Evolutionary conservation across 1,284 basidiomycete species (phyloP).

Genomic region (Rhodotorula sp.): DNA sequence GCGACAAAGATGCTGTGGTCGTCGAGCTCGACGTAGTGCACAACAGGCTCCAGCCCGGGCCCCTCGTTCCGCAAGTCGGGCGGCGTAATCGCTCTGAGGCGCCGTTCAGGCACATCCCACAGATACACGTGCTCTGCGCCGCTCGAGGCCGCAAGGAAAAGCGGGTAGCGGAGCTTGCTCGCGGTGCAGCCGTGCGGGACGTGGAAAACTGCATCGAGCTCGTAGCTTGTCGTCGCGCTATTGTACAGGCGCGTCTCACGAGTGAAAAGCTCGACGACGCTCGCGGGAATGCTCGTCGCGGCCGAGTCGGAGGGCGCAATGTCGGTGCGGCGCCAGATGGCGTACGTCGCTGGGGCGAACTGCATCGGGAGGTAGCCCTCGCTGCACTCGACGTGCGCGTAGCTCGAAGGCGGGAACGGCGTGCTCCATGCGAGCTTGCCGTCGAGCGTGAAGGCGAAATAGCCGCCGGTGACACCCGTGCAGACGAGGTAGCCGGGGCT

Average conservation of each 20-base stretch:
- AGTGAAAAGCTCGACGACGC: neutral
- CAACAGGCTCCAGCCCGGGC: neutral
- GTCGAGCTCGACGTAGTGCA: slow-evolving; percentile 26
- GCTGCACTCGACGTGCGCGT: slow-evolving; percentile 19
- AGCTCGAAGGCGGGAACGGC: accelerated
- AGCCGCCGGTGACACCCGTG: slow-evolving; percentile 1
- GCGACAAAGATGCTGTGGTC: slow-evolving; percentile 1
- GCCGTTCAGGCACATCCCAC: neutral
- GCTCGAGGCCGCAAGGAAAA: neutral
- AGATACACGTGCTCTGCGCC: neutral
- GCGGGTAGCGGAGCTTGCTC: slow-evolving; percentile 12
- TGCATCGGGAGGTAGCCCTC: slow-evolving; percentile 1
- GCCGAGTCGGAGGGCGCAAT: neutral
- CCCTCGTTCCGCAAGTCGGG: neutral
- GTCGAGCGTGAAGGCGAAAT: slow-evolving; percentile 5
- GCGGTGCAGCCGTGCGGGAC: neutral
- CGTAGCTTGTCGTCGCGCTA: neutral
- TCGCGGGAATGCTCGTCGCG: neutral
- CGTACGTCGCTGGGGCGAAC: neutral
- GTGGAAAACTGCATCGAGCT: neutral
- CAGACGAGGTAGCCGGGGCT: slow-evolving; percentile 3
- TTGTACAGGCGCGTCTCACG: neutral
- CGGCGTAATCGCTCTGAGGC: neutral
- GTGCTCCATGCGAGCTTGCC: slow-evolving; percentile 11
- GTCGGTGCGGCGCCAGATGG: slow-evolving; percentile 5